Evolutionary conservation across 352 stramenopile genomes (phyloP), one percentile per base, ranked within the genome.

Genomic region (Globisporangium yorkense): DNA sequence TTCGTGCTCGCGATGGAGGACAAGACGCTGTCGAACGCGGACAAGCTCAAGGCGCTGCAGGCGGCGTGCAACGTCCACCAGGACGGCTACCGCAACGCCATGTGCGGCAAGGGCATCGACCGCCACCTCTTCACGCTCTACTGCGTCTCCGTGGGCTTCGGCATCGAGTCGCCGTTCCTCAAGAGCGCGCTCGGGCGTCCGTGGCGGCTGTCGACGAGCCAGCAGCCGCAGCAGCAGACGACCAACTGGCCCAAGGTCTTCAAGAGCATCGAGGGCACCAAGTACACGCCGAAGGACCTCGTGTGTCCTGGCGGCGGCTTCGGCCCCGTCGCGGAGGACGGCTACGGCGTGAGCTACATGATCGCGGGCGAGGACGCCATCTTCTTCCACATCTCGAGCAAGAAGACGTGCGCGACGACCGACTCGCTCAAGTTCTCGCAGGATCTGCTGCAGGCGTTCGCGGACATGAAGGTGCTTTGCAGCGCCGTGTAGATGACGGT

Each of bases 91-190:
- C 75, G 87, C 13, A 84, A 76, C 45, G 94, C 92, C 33, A 94
- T 96, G 84, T 89, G 79, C 39, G 84, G 95, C 59, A 70, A 96
- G 70, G 95, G 96, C 40, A 85, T 99, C 24, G 96, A 99, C 65
- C 85, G 95, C 18, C 95, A 98, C 65, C 79, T 99, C 37, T 97
- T 99, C 63, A 97, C 94, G 35, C 75, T 99, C 7, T 96, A 97
- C 70, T 92, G 81, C 48, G 83, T 88, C 47, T 96, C 87, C 2
- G 88, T 93, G 18, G 87, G 86, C 27, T 92, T 96, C 53, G 73
- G 80, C 39, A 81, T 89, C 48, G 87, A 96, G 56, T 96, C 87
- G 39, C 68, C 80, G n/a, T 97, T 97, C 70, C 67, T 97, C 48
- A 91, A 94, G 67, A 81, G 76, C 37, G 89, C 89, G 39, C 75